Percentiles rank a stretch among this genome's conserved stretches.
These are phyloP conservation scores for Russula lepida DNA, from an alignment of 768 basidiomycete species.

Conservation along the genomic window DNA sequence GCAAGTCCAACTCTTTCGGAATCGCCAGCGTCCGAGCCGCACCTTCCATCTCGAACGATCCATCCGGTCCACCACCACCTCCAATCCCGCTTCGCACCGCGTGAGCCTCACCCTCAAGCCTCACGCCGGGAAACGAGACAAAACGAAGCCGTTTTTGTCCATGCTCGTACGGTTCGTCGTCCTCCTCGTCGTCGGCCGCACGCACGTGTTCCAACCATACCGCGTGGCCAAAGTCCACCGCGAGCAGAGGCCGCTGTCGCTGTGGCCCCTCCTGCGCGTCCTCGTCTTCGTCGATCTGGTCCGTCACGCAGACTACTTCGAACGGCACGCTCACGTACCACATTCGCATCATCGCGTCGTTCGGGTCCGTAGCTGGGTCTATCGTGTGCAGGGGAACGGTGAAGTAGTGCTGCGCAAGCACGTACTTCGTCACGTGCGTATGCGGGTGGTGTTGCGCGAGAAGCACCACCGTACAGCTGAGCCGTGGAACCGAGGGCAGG, in stretches of 20 bases:
- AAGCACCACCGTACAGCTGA: conserved; percentile 66
- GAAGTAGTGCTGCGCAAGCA: conserved; percentile 71
- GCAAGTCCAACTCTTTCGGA: conserved; percentile 56
- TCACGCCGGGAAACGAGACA: conserved; percentile 59
- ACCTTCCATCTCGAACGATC: conserved; percentile 35
- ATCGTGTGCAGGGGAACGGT: conserved; percentile 45
- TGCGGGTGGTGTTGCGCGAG: conserved; percentile 54
- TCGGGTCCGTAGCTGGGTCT: conserved; percentile 23
- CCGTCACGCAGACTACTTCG: conserved; percentile 60
- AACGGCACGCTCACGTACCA: conserved; percentile 69
- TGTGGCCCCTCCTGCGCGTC: conserved; percentile 29
- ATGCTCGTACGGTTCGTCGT: conserved; percentile 20
- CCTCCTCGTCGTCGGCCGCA: conserved; percentile 27
- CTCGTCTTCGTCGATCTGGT: conserved; percentile 34
- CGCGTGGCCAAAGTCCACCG: conserved; percentile 82
- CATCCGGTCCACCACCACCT: conserved; percentile 16
- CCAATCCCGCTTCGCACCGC: conserved; percentile 12
- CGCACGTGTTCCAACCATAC: conserved; percentile 65
- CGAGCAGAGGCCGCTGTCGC: conserved; percentile 61
- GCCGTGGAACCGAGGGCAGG: conserved; percentile 49
- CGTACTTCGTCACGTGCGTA: conserved; percentile 51
- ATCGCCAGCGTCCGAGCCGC: conserved; percentile 51
- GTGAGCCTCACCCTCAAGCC: conserved; percentile 27
- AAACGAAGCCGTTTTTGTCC: conserved; percentile 53
- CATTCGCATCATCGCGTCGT: conserved; percentile 53